Conservation (phyloP, 2,329 filamentous ascomycete species). For the Claviceps sp. region DNA sequence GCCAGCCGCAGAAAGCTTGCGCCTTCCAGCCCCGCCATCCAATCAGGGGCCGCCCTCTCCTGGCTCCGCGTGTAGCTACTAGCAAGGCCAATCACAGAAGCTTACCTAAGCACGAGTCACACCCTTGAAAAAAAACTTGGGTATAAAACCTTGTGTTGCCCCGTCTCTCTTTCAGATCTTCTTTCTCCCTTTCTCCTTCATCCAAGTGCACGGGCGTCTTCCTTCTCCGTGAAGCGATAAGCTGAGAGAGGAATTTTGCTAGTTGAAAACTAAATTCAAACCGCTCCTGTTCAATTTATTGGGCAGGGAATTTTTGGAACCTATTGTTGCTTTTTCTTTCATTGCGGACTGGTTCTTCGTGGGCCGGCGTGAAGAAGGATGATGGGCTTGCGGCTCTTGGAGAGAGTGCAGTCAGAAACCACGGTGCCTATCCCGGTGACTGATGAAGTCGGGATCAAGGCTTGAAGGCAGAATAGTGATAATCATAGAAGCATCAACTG, state of each 20-base stretch:
- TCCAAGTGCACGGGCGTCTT: slow-evolving; percentile 57
- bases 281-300: slow-evolving; percentile 54
- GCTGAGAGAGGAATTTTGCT: slow-evolving; percentile 73
- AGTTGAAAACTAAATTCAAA: slow-evolving; percentile 75
- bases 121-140: neutral
- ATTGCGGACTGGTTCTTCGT: slow-evolving; percentile 21
- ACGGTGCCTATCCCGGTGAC: too few relatives aligned
- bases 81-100: neutral
- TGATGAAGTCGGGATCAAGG: too few relatives aligned
- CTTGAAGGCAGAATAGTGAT: too few relatives aligned
- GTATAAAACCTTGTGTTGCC: slow-evolving; percentile 21
- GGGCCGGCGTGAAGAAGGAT: slow-evolving; percentile 28
- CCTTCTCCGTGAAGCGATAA: slow-evolving; percentile 48
- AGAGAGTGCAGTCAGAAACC: too few relatives aligned
- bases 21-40: neutral
- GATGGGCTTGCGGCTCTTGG: neutral
- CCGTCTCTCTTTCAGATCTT: slow-evolving; percentile 14
- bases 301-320: slow-evolving; percentile 62
- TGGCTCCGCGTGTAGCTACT: neutral
- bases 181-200: slow-evolving; percentile 34
- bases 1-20: neutral
- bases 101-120: slow-evolving; percentile 6
- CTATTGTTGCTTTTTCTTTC: slow-evolving; percentile 24
- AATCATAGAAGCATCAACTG: too few relatives aligned
- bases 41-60: neutral